Conservation (phyloP, 1,139 yeast genomes). For the Ashbya aceris region DNA sequence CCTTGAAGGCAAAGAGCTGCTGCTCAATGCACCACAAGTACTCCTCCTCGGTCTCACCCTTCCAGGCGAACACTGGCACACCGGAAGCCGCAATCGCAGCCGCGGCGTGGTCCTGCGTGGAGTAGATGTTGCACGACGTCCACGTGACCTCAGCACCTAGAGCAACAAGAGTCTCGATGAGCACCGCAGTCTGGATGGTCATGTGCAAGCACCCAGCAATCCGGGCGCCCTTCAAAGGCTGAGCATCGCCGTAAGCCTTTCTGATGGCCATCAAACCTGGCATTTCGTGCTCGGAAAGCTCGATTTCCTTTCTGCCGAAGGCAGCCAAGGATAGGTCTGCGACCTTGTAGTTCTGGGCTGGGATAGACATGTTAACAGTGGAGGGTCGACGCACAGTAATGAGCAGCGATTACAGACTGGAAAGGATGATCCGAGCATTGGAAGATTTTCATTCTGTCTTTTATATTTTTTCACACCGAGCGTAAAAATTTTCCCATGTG, state of each 20-base stretch:
- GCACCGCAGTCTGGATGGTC: slow-evolving; percentile 99
- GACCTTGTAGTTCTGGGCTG: slow-evolving; percentile 77
- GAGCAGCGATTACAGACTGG: no score
- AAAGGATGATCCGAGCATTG: background rate
- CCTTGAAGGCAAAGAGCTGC: slow-evolving; percentile 98
- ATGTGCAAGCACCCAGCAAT: slow-evolving; percentile 99
- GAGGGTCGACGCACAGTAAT: no score
- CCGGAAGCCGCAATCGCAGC: slow-evolving; percentile 99
- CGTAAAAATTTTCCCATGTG: background rate
- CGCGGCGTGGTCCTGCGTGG: slow-evolving; percentile 99
- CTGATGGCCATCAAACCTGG: slow-evolving; percentile 99
- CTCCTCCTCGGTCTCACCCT: slow-evolving; percentile 99
- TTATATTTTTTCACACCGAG: no score
- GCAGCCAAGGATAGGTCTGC: slow-evolving; percentile 99
- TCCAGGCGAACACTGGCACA: slow-evolving; percentile 99
- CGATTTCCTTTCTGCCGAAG: slow-evolving; percentile 99
- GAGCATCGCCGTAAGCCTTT: slow-evolving; percentile 80
- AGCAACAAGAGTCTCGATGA: slow-evolving; percentile 94
- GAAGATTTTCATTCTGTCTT: background rate
- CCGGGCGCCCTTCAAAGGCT: slow-evolving; percentile 98
- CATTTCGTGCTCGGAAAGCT: slow-evolving; percentile 98
- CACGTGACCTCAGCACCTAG: slow-evolving; percentile 99
- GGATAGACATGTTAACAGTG: slow-evolving; percentile 38
- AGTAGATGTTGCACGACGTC: slow-evolving; percentile 99
- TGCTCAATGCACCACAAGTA: slow-evolving; percentile 99